Evolutionary conservation across 805 yeast genomes (phyloP).

Genomic region (Suhomyces tanzawaensis): DNA sequence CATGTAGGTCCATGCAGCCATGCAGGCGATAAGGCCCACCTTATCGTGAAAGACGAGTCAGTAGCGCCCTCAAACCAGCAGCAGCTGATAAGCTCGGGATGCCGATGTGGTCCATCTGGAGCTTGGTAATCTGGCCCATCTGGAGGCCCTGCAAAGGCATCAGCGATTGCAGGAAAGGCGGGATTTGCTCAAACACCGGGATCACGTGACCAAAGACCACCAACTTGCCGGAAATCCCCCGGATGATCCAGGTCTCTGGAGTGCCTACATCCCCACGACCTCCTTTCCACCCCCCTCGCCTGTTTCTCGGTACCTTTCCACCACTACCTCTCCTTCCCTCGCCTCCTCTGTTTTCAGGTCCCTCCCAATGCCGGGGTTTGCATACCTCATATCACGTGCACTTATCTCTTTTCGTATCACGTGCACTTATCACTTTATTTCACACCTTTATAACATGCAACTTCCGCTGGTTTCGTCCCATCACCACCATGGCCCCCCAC

Average conservation of each 20-base stretch:
- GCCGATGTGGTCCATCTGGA: no score
- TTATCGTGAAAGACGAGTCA: no score
- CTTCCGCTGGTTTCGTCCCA: not conserved
- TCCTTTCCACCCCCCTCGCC: not conserved
- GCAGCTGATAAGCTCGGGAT: no score
- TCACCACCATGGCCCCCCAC: conserved; percentile 6
- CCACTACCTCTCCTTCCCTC: not conserved
- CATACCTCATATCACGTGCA: conserved; percentile 4
- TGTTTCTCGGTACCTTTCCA: not conserved
- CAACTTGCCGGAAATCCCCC: not conserved
- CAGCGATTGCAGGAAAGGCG: no score
- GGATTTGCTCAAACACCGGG: no score
- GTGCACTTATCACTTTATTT: conserved; percentile 2
- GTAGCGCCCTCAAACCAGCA: no score
- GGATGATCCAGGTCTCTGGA: not conserved
- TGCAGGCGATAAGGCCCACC: no score
- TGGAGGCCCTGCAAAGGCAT: no score
- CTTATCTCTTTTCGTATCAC: conserved; percentile 3
- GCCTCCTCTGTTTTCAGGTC: not conserved
- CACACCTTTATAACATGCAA: not conserved
- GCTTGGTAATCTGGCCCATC: no score
- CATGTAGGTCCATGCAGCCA: no score
- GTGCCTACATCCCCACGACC: not conserved
- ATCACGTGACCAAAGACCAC: no score
- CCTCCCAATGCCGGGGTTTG: not conserved